Conservation (phyloP, 495 filamentous ascomycete genomes). For the Haplographium delicatum region DNA sequence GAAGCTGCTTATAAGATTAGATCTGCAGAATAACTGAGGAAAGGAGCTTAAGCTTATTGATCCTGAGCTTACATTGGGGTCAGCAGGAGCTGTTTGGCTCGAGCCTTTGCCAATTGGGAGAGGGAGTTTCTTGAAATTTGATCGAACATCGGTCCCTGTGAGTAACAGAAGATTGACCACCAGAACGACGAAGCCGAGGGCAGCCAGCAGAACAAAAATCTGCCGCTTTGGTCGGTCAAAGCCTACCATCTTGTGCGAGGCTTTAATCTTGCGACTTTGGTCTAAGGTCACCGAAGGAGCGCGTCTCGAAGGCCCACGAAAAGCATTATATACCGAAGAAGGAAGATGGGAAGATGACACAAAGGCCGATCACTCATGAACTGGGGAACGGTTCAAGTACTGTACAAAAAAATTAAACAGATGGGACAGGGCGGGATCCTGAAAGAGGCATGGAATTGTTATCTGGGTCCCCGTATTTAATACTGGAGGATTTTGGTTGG, state of each 20-base stretch:
- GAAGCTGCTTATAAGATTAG: conserved; percentile 4
- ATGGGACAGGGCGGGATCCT: too few relatives aligned
- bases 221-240: conserved; percentile 17
- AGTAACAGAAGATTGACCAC: conserved; percentile 15
- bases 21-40: neutral
- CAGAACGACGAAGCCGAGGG: conserved; percentile 13
- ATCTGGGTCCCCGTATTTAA: too few relatives aligned
- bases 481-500: too few relatives aligned
- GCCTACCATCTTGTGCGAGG: conserved; percentile 3
- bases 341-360: too few relatives aligned
- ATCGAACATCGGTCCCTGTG: conserved; percentile 13
- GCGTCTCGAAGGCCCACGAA: too few relatives aligned
- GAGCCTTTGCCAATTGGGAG: conserved; percentile 10
- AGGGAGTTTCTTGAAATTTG: conserved; percentile 19
- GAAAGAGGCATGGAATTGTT: too few relatives aligned
- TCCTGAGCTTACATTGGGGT: conserved; percentile 15
- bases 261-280: too few relatives aligned
- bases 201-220: conserved; percentile 16
- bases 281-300: too few relatives aligned
- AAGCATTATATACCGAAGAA: too few relatives aligned
- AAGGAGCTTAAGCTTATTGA: neutral
- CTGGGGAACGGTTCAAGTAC: too few relatives aligned
- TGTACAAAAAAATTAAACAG: too few relatives aligned
- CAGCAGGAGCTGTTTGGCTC: neutral
- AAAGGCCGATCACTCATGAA: too few relatives aligned